Percentiles rank a stretch among this genome's conserved stretches.
phyloP scores from a whole-genome alignment of 805 yeast genomes.

The Wickerhamomyces canadensis region DNA sequence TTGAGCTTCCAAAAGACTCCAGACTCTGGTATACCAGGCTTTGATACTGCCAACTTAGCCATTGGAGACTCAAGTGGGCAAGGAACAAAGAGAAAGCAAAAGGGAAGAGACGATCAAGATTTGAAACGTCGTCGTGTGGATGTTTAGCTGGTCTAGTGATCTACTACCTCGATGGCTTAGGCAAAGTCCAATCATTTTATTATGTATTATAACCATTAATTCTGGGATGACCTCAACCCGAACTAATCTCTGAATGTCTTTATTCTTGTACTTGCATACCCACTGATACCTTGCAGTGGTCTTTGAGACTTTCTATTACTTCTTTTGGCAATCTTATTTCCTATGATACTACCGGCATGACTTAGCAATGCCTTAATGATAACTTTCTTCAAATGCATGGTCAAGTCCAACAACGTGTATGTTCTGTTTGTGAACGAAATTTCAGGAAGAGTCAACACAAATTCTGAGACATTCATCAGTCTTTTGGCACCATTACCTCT shows the following conservation, averaged over 20 bases:
- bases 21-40: constrained; percentile 70
- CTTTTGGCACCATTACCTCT: constrained; percentile 67
- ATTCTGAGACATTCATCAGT: constrained; percentile 71
- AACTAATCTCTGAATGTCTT: constrained; percentile 15
- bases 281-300: constrained; percentile 17
- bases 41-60: constrained; percentile 63
- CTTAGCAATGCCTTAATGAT: constrained; percentile 50
- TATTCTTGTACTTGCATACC: constrained; percentile 19
- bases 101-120: constrained; percentile 27
- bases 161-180: too few relatives aligned
- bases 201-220: too few relatives aligned
- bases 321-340: constrained; percentile 58
- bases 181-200: too few relatives aligned
- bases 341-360: constrained; percentile 72
- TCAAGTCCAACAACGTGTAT: constrained; percentile 69
- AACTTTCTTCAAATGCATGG: constrained; percentile 55
- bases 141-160: too few relatives aligned
- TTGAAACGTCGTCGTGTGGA: constrained; percentile 24
- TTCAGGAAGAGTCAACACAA: constrained; percentile 60
- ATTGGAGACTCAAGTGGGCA: constrained; percentile 37
- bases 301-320: constrained; percentile 17
- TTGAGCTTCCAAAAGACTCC: constrained; percentile 61
- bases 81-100: constrained; percentile 34
- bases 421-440: constrained; percentile 54
- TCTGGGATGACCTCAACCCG: too few relatives aligned